A percentile compares a stretch with the other conserved stretches of the same genome.
These are phyloP conservation scores for Prosopis cineraria DNA, from an alignment of 306 rosid genomes.

Conservation along the genomic window DNA sequence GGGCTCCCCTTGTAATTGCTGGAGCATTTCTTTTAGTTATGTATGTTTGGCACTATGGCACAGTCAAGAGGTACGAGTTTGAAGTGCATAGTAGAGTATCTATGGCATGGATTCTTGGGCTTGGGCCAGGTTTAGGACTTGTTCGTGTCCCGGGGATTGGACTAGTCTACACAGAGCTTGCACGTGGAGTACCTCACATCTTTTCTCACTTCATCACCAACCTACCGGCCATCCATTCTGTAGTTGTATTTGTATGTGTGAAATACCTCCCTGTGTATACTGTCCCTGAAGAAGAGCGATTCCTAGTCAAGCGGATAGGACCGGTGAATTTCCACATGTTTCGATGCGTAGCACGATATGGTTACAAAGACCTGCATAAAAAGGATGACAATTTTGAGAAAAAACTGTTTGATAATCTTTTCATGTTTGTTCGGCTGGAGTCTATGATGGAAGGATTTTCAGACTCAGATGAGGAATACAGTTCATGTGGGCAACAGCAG, in stretches of 20 bases:
- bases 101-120: slow-evolving; percentile 98
- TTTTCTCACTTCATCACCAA: slow-evolving; percentile 98
- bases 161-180: slow-evolving; percentile 93
- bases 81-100: slow-evolving; percentile 95
- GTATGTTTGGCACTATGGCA: slow-evolving; percentile 94
- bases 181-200: slow-evolving; percentile 93
- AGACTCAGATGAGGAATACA: slow-evolving; percentile 74
- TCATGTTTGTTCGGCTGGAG: slow-evolving; percentile 69
- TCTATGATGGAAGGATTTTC: slow-evolving; percentile 94
- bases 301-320: slow-evolving; percentile 88
- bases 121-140: slow-evolving; percentile 93
- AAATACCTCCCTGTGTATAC: slow-evolving; percentile 95
- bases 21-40: slow-evolving; percentile 73
- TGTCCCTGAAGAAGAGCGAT: slow-evolving; percentile 90
- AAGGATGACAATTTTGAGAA: slow-evolving; percentile 88
- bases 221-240: slow-evolving; percentile 93
- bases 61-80: slow-evolving; percentile 75
- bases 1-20: slow-evolving; percentile 94
- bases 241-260: slow-evolving; percentile 87
- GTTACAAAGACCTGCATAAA: slow-evolving; percentile 85
- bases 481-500: slow-evolving; percentile 60
- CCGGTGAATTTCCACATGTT: slow-evolving; percentile 85
- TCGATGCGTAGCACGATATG: slow-evolving; percentile 91
- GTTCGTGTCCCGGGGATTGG: slow-evolving; percentile 98
- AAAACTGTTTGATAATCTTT: slow-evolving; percentile 76